Evolutionary conservation across 2,329 filamentous ascomycete genomes (phyloP).

Genomic region (Coniochaeta sp.): DNA sequence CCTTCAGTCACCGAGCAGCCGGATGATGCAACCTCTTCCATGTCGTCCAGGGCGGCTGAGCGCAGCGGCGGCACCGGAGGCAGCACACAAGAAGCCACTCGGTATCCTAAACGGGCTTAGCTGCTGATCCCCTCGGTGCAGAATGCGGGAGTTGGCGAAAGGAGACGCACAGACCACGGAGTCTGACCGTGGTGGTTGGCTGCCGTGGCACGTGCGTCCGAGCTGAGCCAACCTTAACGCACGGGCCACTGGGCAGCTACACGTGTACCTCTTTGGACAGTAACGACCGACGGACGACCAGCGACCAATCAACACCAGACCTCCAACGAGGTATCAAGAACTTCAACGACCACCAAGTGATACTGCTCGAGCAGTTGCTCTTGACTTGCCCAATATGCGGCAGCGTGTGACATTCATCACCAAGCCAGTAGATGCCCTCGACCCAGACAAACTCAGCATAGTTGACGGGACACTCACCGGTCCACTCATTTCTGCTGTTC

Average conservation of each 20-base stretch:
- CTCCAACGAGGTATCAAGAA: not conserved
- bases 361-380: not conserved
- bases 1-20: not conserved
- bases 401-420: slow-evolving; percentile 76
- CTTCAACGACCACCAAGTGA: not conserved
- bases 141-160: not conserved
- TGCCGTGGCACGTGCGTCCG: not conserved
- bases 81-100: slow-evolving; percentile 7
- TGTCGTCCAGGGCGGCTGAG: slow-evolving; percentile 11
- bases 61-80: not conserved
- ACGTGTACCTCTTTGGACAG: not conserved
- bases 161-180: not conserved
- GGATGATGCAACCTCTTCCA: slow-evolving; percentile 2
- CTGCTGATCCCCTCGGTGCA: slow-evolving; percentile 1
- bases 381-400: slow-evolving; percentile 46
- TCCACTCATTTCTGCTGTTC: slow-evolving; percentile 53
- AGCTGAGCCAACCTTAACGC: not conserved
- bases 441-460: slow-evolving; percentile 56
- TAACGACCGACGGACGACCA: not conserved
- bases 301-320: not conserved
- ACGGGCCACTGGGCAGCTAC: not conserved
- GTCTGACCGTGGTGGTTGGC: too few species aligned
- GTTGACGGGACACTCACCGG: slow-evolving; percentile 46
- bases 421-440: slow-evolving; percentile 53
- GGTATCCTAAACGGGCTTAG: slow-evolving; percentile 15